A percentile compares a stretch with the other conserved stretches of the same genome.
Conservation (phyloP, 495 filamentous ascomycete genomes). For the Penicillium paxilli region DNA sequence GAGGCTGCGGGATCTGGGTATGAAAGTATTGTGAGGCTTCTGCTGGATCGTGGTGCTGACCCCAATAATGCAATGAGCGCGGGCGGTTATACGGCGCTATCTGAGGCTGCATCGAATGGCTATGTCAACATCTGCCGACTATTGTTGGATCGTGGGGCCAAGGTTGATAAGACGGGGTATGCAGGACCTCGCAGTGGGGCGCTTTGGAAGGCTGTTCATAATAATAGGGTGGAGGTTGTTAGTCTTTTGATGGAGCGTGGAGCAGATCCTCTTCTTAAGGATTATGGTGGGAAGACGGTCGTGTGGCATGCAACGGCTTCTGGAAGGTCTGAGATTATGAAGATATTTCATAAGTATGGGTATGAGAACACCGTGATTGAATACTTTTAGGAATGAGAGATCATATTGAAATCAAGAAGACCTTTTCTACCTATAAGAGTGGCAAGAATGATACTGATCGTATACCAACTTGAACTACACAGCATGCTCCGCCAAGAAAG, state of each 20-base stretch:
- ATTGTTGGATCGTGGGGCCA: conserved; percentile 35
- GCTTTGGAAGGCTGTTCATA: conserved; percentile 19
- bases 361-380: background rate
- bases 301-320: background rate
- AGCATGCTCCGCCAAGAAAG: no score
- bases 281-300: conserved; percentile 3
- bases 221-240: conserved; percentile 5
- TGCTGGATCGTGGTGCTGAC: conserved; percentile 42
- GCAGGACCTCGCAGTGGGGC: conserved; percentile 2
- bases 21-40: conserved; percentile 31
- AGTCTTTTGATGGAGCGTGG: conserved; percentile 9
- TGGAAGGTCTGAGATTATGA: background rate
- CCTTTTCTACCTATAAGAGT: background rate
- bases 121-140: conserved; percentile 36
- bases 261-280: conserved; percentile 11
- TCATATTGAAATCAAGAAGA: background rate
- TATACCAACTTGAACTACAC: no score
- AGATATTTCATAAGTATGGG: conserved; percentile 7
- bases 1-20: conserved; percentile 37
- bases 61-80: conserved; percentile 38
- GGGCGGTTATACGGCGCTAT: conserved; percentile 38
- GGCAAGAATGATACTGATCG: no score
- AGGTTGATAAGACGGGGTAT: conserved; percentile 22
- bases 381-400: conserved; percentile 1
- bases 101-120: conserved; percentile 38